Evolutionary conservation across 1,284 basidiomycete genomes (phyloP).

Genomic region (Vanrija sp.): DNA sequence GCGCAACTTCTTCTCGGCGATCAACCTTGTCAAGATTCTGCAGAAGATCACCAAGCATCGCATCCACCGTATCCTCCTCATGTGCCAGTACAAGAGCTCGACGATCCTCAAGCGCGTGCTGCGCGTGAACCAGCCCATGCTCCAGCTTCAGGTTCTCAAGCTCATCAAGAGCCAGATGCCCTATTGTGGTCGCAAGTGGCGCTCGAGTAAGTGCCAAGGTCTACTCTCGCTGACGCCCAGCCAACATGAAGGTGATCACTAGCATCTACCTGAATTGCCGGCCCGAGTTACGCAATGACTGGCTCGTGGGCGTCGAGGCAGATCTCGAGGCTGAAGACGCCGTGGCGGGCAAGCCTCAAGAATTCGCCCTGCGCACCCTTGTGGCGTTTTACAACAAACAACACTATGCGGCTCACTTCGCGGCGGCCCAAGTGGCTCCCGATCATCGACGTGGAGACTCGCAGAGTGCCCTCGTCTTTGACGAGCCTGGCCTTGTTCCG

Average conservation of each 20-base stretch:
- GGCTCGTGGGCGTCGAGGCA: slow-evolving; percentile 89
- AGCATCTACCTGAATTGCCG: slow-evolving; percentile 96
- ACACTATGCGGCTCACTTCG: slow-evolving; percentile 31
- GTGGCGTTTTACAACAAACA: slow-evolving; percentile 73
- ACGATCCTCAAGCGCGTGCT: slow-evolving; percentile 93
- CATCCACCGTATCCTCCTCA: slow-evolving; percentile 88
- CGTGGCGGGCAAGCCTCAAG: slow-evolving; percentile 67
- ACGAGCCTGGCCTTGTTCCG: slow-evolving; percentile 6
- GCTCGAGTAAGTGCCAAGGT: slow-evolving; percentile 66
- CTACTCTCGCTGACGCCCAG: slow-evolving; percentile 49
- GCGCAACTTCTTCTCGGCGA: slow-evolving; percentile 97
- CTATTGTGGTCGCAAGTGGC: slow-evolving; percentile 96
- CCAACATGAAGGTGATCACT: slow-evolving; percentile 99
- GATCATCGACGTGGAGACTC: slow-evolving; percentile 23
- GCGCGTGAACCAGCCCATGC: slow-evolving; percentile 85
- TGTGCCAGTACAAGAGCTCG: slow-evolving; percentile 97
- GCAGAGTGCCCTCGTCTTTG: slow-evolving; percentile 18
- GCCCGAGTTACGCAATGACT: slow-evolving; percentile 94
- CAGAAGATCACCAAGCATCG: slow-evolving; percentile 95
- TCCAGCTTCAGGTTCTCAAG: slow-evolving; percentile 95
- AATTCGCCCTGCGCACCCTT: slow-evolving; percentile 88
- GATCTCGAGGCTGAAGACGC: slow-evolving; percentile 74
- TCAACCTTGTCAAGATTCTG: slow-evolving; percentile 97
- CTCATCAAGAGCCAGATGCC: slow-evolving; percentile 99
- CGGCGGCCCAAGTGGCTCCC: slow-evolving; percentile 2